Conservation (phyloP, 305 asterid genomes). For the Withania somnifera region DNA sequence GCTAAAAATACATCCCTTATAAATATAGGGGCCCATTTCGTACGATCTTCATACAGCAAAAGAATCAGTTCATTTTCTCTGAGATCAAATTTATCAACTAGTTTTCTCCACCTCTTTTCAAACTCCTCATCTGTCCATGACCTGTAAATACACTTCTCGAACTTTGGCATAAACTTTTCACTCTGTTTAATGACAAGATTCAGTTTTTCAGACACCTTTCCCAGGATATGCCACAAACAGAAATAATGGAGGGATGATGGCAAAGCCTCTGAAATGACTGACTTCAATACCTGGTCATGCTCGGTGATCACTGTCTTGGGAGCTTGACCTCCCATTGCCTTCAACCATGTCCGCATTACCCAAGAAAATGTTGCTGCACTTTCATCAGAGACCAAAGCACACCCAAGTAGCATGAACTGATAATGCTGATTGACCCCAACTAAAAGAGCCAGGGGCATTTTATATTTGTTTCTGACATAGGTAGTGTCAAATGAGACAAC, state of each 20-base stretch:
- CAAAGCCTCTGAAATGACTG: conserved; percentile 47
- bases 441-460: conserved; percentile 72
- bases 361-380: conserved; percentile 56
- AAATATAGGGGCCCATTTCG: conserved; percentile 67
- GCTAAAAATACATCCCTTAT: conserved; percentile 64
- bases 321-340: conserved; percentile 76
- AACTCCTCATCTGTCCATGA: conserved; percentile 81
- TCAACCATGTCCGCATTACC: conserved; percentile 80
- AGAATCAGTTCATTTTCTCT: conserved; percentile 57
- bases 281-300: conserved; percentile 53
- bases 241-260: conserved; percentile 61
- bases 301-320: conserved; percentile 72
- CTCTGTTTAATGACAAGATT: conserved; percentile 61
- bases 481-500: conserved; percentile 83
- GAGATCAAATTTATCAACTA: conserved; percentile 65
- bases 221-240: conserved; percentile 70
- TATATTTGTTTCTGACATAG: conserved; percentile 70
- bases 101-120: conserved; percentile 74
- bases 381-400: conserved; percentile 82
- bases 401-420: conserved; percentile 87
- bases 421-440: conserved; percentile 91
- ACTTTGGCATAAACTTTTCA: conserved; percentile 49
- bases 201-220: conserved; percentile 61
- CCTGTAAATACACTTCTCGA: conserved; percentile 62
- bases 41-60: conserved; percentile 64